Conservation (phyloP, 805 yeast genomes). For the Saccharomycopsis fibuligera region DNA sequence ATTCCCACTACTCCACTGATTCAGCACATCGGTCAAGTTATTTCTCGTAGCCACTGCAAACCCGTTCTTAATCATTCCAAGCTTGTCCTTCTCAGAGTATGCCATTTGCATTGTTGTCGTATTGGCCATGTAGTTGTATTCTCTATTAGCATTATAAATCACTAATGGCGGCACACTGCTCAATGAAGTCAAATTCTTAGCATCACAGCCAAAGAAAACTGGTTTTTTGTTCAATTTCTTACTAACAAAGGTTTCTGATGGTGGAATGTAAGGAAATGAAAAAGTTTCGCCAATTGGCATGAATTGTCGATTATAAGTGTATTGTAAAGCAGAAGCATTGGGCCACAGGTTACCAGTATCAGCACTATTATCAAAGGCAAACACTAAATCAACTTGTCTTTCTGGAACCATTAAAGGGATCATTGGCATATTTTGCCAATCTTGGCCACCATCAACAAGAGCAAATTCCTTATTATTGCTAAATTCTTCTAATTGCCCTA, state of each 20-base stretch:
- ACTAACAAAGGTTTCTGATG: constrained; percentile 48
- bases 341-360: constrained; percentile 60
- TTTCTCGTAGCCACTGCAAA: constrained; percentile 61
- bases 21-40: constrained; percentile 59
- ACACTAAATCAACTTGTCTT: constrained; percentile 52
- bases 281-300: constrained; percentile 46
- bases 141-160: constrained; percentile 67
- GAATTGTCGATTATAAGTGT: constrained; percentile 57
- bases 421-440: constrained; percentile 53
- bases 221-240: constrained; percentile 64
- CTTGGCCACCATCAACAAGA: constrained; percentile 71
- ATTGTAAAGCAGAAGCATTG: constrained; percentile 51
- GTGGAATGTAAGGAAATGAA: constrained; percentile 78
- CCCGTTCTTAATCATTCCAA: constrained; percentile 63
- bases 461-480: constrained; percentile 37
- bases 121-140: constrained; percentile 58
- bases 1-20: too few species aligned
- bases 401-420: constrained; percentile 54
- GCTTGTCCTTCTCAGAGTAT: constrained; percentile 50
- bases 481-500: constrained; percentile 34
- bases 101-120: constrained; percentile 64
- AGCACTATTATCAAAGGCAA: constrained; percentile 62
- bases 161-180: constrained; percentile 48
- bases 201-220: constrained; percentile 78
- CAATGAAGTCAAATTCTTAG: constrained; percentile 52